Percentiles rank a stretch among this genome's conserved stretches.
These are phyloP conservation scores for Ophiostoma sp. DNA, from an alignment of 2,329 filamentous ascomycete genomes.

Conservation along the genomic window DNA sequence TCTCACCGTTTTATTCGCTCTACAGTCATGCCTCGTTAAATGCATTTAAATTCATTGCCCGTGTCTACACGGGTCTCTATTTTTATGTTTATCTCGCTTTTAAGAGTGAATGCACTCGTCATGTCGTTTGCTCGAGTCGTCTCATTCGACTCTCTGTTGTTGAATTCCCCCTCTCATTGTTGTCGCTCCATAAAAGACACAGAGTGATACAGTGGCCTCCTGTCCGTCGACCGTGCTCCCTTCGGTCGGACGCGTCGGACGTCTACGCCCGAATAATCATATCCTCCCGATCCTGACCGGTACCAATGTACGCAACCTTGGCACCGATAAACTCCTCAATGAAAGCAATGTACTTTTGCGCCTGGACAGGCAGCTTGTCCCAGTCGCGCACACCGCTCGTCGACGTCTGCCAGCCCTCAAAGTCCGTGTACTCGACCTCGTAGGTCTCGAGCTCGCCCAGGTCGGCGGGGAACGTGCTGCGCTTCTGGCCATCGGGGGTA, in stretches of 20 bases:
- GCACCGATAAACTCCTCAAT: conserved; percentile 67
- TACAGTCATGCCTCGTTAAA: not conserved
- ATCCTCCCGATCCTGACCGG: conserved; percentile 63
- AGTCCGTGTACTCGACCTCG: conserved; percentile 66
- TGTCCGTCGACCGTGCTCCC: not conserved
- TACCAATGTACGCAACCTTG: conserved; percentile 64
- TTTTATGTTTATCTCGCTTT: conserved; percentile 5
- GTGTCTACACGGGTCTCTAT: conserved; percentile 9
- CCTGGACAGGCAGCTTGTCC: conserved; percentile 63
- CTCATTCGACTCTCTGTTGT: not conserved
- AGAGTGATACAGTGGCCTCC: not conserved
- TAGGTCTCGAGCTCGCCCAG: conserved; percentile 53
- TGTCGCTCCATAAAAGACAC: not conserved
- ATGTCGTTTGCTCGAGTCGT: not conserved
- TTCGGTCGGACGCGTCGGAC: not conserved
- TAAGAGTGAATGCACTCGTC: not conserved
- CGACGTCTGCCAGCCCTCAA: conserved; percentile 68
- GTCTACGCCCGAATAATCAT: conserved; percentile 49
- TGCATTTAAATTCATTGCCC: not conserved
- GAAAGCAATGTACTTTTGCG: conserved; percentile 63
- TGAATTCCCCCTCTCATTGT: not conserved
- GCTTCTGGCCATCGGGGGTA: conserved; percentile 46
- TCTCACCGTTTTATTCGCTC: no score
- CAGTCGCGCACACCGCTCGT: conserved; percentile 62
- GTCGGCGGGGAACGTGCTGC: conserved; percentile 66